Conservation (phyloP, 1,284 basidiomycete species). For the Paramarasmius palmivorus region DNA sequence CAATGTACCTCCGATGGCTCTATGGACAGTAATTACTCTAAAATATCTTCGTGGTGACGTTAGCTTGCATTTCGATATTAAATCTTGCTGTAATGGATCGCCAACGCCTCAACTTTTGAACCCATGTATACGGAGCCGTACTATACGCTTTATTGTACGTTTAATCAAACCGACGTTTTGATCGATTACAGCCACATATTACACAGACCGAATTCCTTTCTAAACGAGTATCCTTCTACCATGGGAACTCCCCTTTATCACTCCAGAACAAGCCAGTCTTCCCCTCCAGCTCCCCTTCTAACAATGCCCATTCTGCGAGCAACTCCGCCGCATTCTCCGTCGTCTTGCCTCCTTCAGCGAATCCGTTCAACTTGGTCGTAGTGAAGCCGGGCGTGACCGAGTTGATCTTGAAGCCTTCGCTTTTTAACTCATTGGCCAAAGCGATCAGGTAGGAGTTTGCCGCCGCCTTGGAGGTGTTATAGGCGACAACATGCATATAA, state of each 20-base stretch:
- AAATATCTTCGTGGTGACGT: no score
- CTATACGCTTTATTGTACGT: no score
- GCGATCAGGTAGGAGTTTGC: conserved; percentile 18
- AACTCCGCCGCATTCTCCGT: conserved; percentile 33
- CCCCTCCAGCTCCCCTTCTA: conserved; percentile 34
- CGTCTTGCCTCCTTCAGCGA: conserved; percentile 36
- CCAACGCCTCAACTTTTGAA: no score
- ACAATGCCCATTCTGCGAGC: conserved; percentile 35
- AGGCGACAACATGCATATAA: conserved; percentile 13
- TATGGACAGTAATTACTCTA: no score
- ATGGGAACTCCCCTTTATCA: conserved; percentile 2
- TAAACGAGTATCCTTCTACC: conserved; percentile 1
- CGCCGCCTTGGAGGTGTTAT: conserved; percentile 20
- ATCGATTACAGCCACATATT: no score
- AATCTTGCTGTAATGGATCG: no score
- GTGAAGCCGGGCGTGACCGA: conserved; percentile 42
- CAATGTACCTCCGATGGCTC: no score
- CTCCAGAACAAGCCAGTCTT: conserved; percentile 7
- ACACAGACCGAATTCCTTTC: no score
- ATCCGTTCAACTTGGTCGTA: conserved; percentile 41
- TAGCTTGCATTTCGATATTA: no score
- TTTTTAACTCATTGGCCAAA: conserved; percentile 16
- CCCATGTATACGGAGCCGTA: no score
- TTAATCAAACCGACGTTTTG: no score
- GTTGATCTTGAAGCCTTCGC: conserved; percentile 32